Conservation (phyloP, 495 filamentous ascomycete species). For the Wilcoxina mikolae region DNA sequence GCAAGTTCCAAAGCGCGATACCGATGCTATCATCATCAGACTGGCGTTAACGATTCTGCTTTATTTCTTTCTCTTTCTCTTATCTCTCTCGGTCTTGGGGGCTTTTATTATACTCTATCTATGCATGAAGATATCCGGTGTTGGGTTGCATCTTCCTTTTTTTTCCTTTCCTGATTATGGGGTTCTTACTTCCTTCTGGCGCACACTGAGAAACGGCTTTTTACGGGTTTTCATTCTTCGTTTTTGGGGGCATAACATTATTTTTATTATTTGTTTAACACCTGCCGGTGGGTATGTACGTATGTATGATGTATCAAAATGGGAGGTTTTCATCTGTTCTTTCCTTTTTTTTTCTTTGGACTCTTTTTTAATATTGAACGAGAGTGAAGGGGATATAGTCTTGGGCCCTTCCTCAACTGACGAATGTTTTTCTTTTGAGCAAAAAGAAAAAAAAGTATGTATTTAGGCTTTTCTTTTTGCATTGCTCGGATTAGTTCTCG, state of each 20-base stretch:
- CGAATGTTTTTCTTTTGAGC: too few relatives aligned
- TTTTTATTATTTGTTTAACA: background rate
- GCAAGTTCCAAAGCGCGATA: background rate
- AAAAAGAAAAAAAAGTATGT: too few relatives aligned
- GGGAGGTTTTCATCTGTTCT: background rate
- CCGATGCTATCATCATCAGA: background rate
- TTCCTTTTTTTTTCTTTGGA: background rate
- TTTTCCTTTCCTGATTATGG: background rate
- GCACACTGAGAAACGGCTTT: background rate
- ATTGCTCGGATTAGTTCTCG: too few relatives aligned
- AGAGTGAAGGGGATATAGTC: too few relatives aligned
- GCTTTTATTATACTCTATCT: background rate
- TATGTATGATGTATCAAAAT: background rate
- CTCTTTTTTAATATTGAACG: background rate
- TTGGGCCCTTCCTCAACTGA: too few relatives aligned
- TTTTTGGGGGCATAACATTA: background rate
- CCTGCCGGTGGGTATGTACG: background rate
- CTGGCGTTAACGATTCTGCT: background rate
- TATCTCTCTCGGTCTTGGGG: background rate
- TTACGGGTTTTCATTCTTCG: background rate
- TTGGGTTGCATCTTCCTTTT: background rate
- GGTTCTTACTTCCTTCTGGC: background rate
- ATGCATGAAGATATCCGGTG: conserved; percentile 6
- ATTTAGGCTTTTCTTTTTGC: too few relatives aligned
- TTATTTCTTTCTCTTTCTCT: too few relatives aligned